Conservation (phyloP, 257 asterid genomes). For the Verbena officinalis region DNA sequence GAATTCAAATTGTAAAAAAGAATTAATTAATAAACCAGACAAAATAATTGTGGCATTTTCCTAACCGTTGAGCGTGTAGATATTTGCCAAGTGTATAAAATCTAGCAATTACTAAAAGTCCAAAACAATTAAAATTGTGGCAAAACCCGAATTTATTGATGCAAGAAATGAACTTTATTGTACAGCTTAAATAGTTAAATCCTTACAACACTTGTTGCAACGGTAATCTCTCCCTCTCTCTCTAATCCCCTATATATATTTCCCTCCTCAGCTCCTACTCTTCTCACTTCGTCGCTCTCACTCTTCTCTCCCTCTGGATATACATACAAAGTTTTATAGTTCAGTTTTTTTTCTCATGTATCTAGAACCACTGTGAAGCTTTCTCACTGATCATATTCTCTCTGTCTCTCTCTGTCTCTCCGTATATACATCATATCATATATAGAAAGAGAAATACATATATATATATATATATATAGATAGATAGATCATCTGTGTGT, state of each 20-base stretch:
- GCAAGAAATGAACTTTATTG: slow-evolving; percentile 8
- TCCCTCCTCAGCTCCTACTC: not conserved
- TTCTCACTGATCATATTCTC: not conserved
- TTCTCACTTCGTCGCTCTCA: not conserved
- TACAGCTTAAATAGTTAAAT: too few relatives aligned
- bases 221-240: slow-evolving; percentile 26
- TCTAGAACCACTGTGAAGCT: not conserved
- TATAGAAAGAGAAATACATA: too few relatives aligned
- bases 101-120: not conserved
- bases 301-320: not conserved
- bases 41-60: not conserved
- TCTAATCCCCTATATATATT: slow-evolving; percentile 14
- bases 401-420: not conserved
- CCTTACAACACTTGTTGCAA: slow-evolving; percentile 15
- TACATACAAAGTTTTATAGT: not conserved
- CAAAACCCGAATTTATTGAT: slow-evolving; percentile 16
- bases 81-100: slow-evolving; percentile 12
- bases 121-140: not conserved
- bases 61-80: slow-evolving; percentile 20
- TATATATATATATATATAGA: too few relatives aligned
- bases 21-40: not conserved
- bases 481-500: too few relatives aligned
- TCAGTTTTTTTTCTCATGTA: not conserved
- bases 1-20: too few relatives aligned
- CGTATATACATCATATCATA: too few relatives aligned